These are phyloP conservation scores for Phylloporus sp. DNA, from an alignment of 768 basidiomycete species.

Conservation along the genomic window DNA sequence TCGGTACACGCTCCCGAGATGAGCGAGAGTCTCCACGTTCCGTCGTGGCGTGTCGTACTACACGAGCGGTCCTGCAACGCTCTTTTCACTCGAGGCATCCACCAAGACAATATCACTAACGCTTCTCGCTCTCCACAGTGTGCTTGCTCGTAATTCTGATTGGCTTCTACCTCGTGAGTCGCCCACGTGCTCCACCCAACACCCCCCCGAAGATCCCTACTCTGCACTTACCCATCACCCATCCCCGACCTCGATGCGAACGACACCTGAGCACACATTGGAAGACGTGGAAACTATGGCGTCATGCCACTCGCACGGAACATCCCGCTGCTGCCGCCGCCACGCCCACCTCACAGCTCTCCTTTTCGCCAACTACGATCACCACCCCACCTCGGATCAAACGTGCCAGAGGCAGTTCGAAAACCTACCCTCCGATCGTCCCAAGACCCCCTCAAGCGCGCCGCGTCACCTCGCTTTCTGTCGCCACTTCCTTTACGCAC, in stretches of 20 bases:
- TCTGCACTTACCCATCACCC: neutral
- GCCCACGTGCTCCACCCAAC: constrained; percentile 3
- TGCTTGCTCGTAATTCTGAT: constrained; percentile 21
- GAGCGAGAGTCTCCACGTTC: neutral
- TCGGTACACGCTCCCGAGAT: neutral
- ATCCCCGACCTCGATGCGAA: neutral
- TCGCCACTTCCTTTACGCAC: constrained; percentile 19
- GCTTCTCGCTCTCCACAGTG: constrained; percentile 8
- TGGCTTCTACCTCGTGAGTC: constrained; percentile 27
- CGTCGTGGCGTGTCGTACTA: neutral
- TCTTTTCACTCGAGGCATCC: neutral
- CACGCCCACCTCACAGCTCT: constrained; percentile 1
- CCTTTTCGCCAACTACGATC: neutral
- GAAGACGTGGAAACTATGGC: constrained; percentile 19
- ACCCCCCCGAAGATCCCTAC: neutral
- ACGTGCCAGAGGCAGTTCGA: neutral
- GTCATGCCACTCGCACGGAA: neutral
- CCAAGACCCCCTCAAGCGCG: constrained; percentile 12
- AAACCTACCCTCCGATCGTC: neutral
- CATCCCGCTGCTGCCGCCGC: neutral
- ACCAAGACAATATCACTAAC: constrained; percentile 9
- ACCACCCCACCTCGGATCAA: neutral
- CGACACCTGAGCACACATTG: constrained; percentile 6
- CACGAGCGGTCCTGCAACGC: neutral
- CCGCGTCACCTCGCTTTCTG: constrained; percentile 19